Conservation (phyloP, 106 monocot species). For the Platanthera guangdongensis region DNA sequence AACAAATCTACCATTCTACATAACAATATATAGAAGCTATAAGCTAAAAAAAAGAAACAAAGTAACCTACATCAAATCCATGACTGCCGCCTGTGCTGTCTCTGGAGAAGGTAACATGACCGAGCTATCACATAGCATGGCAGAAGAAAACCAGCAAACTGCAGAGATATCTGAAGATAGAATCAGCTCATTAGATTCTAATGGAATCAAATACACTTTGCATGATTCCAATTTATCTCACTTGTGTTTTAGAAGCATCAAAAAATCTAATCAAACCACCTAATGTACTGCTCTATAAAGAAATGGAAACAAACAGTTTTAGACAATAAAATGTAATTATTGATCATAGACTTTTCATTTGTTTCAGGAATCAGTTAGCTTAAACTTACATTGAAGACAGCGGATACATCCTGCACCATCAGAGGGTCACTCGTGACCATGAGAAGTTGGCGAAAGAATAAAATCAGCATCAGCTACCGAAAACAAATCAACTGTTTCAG, state of each 20-base stretch:
- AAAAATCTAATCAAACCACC: neutral
- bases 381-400: conserved; percentile 66
- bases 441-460: conserved; percentile 67
- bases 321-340: no score
- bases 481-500: neutral
- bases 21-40: neutral
- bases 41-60: neutral
- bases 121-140: conserved; percentile 81
- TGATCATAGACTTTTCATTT: no score
- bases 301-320: neutral
- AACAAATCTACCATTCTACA: no score
- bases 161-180: conserved; percentile 58
- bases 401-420: conserved; percentile 48
- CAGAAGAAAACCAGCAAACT: conserved; percentile 67
- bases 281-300: neutral
- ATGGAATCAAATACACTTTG: neutral
- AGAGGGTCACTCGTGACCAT: conserved; percentile 44
- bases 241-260: neutral
- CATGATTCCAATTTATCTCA: neutral
- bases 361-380: neutral
- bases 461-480: conserved; percentile 72
- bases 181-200: neutral
- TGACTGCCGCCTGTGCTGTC: conserved; percentile 54
- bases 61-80: conserved; percentile 4
- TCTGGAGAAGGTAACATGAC: conserved; percentile 53